These are phyloP conservation scores for Phallus indusiatus DNA, from an alignment of 768 basidiomycete genomes.

Conservation along the genomic window DNA sequence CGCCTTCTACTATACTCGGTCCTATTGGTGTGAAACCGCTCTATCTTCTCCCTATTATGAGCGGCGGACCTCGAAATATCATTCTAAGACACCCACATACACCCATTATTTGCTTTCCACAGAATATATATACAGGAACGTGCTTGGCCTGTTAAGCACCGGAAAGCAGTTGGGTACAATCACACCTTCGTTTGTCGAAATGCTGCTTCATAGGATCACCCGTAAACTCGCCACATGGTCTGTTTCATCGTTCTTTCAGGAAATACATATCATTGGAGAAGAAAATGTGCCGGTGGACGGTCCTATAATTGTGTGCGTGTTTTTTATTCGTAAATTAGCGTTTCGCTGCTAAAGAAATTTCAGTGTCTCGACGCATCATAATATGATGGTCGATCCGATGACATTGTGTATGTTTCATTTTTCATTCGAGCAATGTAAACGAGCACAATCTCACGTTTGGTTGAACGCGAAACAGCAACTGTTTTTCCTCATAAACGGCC, in stretches of 20 bases:
- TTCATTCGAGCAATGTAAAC: no score
- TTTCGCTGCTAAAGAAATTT: no score
- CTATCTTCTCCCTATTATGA: no score
- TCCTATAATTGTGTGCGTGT: conserved; percentile 84
- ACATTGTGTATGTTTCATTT: conserved; percentile 58
- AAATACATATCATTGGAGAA: conserved; percentile 75
- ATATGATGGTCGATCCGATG: conserved; percentile 90
- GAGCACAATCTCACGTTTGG: conserved; percentile 9
- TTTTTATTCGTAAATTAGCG: not conserved
- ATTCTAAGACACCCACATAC: no score
- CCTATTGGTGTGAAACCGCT: no score
- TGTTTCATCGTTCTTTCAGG: conserved; percentile 79
- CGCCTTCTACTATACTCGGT: no score
- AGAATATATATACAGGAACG: no score
- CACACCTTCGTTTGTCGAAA: not conserved
- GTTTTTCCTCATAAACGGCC: conserved; percentile 75
- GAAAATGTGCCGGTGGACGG: conserved; percentile 84
- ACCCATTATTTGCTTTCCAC: no score
- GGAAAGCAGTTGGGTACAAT: no score
- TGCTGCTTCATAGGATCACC: conserved; percentile 57
- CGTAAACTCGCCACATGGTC: conserved; percentile 64
- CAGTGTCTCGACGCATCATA: conserved; percentile 83
- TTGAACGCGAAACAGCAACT: conserved; percentile 41
- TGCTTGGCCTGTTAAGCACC: no score
- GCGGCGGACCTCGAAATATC: no score